phyloP scores from a whole-genome alignment of 2,329 filamentous ascomycete genomes.

The Fusarium decemcellulare region DNA sequence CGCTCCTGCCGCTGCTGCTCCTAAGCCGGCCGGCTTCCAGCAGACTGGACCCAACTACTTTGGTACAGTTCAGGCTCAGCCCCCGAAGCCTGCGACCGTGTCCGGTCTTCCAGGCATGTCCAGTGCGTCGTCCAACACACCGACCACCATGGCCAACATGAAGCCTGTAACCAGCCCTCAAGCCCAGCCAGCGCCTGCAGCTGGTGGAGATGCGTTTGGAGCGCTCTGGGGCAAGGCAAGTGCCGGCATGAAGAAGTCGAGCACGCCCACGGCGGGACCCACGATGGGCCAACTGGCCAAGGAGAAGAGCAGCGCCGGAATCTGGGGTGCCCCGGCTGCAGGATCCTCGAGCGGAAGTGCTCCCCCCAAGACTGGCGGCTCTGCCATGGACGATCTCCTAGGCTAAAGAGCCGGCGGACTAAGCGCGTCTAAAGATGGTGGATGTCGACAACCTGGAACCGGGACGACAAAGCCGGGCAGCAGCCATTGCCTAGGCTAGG shows the following conservation, averaged over 20 bases:
- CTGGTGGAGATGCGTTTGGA: slow-evolving; percentile 89
- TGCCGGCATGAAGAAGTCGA: slow-evolving; percentile 81
- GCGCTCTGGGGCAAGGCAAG: slow-evolving; percentile 86
- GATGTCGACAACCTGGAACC: slow-evolving; percentile 32
- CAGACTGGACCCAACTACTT: slow-evolving; percentile 94
- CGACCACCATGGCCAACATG: slow-evolving; percentile 59
- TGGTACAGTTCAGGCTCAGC: slow-evolving; percentile 77
- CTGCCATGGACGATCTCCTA: slow-evolving; percentile 64
- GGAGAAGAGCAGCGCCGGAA: slow-evolving; percentile 94
- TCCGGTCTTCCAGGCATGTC: slow-evolving; percentile 48
- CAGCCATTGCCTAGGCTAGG: no score
- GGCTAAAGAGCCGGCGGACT: slow-evolving; percentile 50
- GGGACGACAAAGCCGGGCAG: slow-evolving; percentile 13
- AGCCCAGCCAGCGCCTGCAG: slow-evolving; percentile 66
- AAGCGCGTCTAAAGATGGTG: slow-evolving; percentile 16
- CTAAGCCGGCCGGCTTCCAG: slow-evolving; percentile 78
- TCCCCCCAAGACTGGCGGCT: slow-evolving; percentile 52
- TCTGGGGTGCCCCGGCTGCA: slow-evolving; percentile 84
- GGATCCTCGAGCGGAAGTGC: slow-evolving; percentile 46
- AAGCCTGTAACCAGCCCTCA: slow-evolving; percentile 63
- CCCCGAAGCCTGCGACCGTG: slow-evolving; percentile 49
- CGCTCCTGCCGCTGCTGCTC: slow-evolving; percentile 54
- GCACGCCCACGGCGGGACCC: slow-evolving; percentile 73
- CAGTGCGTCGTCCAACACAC: slow-evolving; percentile 53
- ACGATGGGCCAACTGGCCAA: slow-evolving; percentile 97